Base-by-base conservation (phyloP, 345 rosid species). In the Nasturtium officinale region DNA sequence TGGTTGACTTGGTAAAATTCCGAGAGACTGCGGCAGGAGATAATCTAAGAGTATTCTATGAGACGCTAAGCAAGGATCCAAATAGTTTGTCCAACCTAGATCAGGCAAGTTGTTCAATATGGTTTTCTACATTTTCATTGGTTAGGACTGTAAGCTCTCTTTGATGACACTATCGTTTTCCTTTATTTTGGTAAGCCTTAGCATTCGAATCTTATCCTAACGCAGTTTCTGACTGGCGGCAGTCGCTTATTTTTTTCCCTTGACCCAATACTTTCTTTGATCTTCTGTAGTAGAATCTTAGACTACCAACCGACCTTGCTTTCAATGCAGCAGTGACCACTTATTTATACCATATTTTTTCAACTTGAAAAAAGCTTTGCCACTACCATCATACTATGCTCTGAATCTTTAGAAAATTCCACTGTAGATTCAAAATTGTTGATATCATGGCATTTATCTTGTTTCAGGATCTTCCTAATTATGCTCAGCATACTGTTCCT, bases 11-110 rank as follows among this genome's bases (percentile, higher is more conserved):
- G 85, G 89, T 77, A 48, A 96, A 85, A 68, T 96, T 96, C 77
- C 96, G 99, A 25, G 89, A 89, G 83, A 96, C 97, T 28, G 99
- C 97, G 0, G 99, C 97, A 6, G 99, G 99, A 71, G 98, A 95
- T 85, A 92, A 95, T 76, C 87, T 95, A 51, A 85, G 99, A 67
- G 97, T 95, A 37, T 82, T 95, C 70, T 95, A 95, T 83, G 99
- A 92, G 85, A 92, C 94, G 65, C 98, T 95, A 60, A 95, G 99
- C 88, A 92, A 92, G 81, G 99, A 96, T 83, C 99, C 99, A 43
- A 96, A 92, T 81, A 96, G 98, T 87, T 80, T 96, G 65, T 70
- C 99, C 73, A 96, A 96, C 84, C 85, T 96, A 58, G 99, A 96
- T 75, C 99, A 92, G 90, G 98, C 73, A 82, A 65, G 82, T 77